phyloP scores from a whole-genome alignment of 305 asterid genomes.

The Stenogyne calaminthoides region DNA sequence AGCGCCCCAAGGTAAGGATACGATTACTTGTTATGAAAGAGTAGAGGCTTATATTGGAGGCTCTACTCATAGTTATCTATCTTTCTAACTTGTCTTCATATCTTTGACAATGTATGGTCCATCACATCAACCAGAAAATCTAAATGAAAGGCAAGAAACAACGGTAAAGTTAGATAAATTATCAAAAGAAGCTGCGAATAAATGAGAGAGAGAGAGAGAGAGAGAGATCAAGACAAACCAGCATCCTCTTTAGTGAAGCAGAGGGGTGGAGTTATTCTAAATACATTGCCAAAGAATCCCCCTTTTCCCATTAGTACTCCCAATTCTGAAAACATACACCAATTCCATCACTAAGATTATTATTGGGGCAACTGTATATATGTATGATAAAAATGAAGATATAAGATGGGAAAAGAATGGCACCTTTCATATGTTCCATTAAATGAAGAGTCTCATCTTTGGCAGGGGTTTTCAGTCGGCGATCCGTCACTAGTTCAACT shows the following conservation, averaged over 20 bases:
- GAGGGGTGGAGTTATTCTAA: constrained; percentile 77
- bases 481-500: constrained; percentile 76
- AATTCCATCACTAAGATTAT: neutral
- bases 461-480: constrained; percentile 72
- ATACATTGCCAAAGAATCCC: constrained; percentile 69
- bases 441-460: constrained; percentile 60
- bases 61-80: neutral
- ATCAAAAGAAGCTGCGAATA: neutral
- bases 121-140: constrained; percentile 75
- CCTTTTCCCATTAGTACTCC: constrained; percentile 77
- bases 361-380: too few species aligned
- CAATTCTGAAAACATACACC: constrained; percentile 44
- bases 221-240: constrained; percentile 38
- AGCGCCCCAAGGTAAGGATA: too few species aligned
- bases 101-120: constrained; percentile 62
- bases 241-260: constrained; percentile 79
- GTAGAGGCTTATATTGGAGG: neutral
- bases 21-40: neutral
- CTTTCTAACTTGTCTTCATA: neutral
- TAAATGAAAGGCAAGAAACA: constrained; percentile 25
- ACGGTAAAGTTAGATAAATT: neutral
- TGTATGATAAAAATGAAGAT: neutral
- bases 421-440: constrained; percentile 84
- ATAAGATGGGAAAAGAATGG: neutral
- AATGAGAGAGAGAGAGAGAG: neutral